These are phyloP conservation scores for Moesziomyces parantarcticus DNA, from an alignment of 1,284 basidiomycete species.

Conservation along the genomic window DNA sequence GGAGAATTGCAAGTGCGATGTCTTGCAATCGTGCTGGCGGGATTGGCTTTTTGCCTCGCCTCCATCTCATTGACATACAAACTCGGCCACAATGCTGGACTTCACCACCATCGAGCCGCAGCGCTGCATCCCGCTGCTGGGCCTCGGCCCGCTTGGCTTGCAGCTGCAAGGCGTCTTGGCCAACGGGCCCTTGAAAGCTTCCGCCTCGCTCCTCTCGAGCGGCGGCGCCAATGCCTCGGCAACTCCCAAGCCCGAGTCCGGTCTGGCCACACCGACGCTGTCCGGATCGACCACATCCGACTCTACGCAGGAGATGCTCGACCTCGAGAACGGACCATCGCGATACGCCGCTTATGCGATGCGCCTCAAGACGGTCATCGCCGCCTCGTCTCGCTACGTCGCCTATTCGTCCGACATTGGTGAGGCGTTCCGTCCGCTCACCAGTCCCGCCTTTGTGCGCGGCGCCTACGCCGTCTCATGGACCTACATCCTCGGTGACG, in stretches of 20 bases:
- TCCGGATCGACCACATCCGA: conserved; percentile 11
- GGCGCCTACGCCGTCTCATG: conserved; percentile 88
- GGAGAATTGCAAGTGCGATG: too few species aligned
- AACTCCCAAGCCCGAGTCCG: conserved; percentile 7
- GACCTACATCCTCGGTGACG: conserved; percentile 79
- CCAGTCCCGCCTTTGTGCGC: conserved; percentile 80
- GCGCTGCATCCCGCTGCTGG: conserved; percentile 41
- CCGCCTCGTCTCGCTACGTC: conserved; percentile 51
- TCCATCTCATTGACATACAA: neutral
- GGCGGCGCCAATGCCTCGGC: conserved; percentile 4
- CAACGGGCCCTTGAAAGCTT: conserved; percentile 22
- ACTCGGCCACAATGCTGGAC: conserved; percentile 21
- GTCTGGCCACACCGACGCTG: conserved; percentile 40
- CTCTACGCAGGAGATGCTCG: conserved; percentile 26
- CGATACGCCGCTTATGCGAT: conserved; percentile 60
- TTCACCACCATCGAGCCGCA: conserved; percentile 26
- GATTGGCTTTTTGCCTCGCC: too few species aligned
- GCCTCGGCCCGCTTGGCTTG: conserved; percentile 36
- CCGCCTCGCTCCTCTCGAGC: conserved; percentile 27
- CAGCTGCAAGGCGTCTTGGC: conserved; percentile 35
- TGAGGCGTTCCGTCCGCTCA: conserved; percentile 89
- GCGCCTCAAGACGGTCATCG: conserved; percentile 58
- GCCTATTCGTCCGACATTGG: conserved; percentile 85
- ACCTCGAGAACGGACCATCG: conserved; percentile 51
- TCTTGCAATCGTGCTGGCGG: too few species aligned